Base-by-base conservation (phyloP, 345 rosid genomes). In the Murraya koenigii region DNA sequence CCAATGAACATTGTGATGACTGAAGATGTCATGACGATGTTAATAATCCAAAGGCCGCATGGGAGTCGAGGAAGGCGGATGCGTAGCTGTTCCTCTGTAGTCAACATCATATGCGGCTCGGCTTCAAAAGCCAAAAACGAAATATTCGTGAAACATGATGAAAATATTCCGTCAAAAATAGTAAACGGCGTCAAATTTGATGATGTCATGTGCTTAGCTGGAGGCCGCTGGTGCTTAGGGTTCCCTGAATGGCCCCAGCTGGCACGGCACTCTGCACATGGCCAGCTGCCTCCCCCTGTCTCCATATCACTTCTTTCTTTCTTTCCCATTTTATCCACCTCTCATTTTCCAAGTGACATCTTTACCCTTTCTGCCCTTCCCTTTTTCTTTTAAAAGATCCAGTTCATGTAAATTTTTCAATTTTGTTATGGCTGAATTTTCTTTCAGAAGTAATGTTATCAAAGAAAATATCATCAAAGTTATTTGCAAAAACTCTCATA, bases 251-350 rank as follows among this genome's bases (percentile, higher is more conserved):
- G 84, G 75, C n/a, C 84, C 82, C 84, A 66, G 82, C 82, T 83
- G 86, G 86, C 78, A 72, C 80, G 80, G 72, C 86, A 71, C 77
- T 71, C 80, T 39, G 74, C 83, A 75, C 86, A 59, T 80, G 81
- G 83, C 83, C 80, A 78, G 80, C 79, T 80, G 75, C 80, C 74
- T 19, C 75, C 66, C 38, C 67, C 76, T 61, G 61, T 44, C 64
- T n/a, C 30, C n/a, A 7, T 64, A 10, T 47, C 49, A 8, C 25
- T 39, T 30, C 49, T 5, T 28, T 5, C 11, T 56, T 33, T 13
- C 58, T 36, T 15, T n/a, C 41, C 35, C 10, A 6, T 39, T 11
- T 3, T 13, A 23, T 15, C 28, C 36, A 9, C 14, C 2, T 32
- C 15, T 32, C 54, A 44, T 23, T 28, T 58, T 3, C 20, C 22